Conservation (phyloP, 2,329 filamentous ascomycete species). For the Ceratocystis destructans region DNA sequence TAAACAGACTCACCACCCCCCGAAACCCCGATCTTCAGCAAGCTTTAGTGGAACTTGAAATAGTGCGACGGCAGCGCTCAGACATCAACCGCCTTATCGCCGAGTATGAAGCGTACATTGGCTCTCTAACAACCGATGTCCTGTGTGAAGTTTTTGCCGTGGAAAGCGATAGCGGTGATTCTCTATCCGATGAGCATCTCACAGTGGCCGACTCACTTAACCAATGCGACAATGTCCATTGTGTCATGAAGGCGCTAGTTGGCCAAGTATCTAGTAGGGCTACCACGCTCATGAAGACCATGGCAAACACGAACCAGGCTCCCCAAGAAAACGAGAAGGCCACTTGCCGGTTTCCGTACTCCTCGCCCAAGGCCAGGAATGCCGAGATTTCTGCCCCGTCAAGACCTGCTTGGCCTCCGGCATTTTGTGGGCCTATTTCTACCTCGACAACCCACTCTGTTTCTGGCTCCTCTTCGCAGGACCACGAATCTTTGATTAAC, state of each 20-base stretch:
- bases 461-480: background rate
- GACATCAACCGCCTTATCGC: conserved; percentile 12
- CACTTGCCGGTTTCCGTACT: conserved; percentile 16
- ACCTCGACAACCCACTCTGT: background rate
- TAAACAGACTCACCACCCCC: conserved; percentile 10
- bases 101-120: conserved; percentile 17
- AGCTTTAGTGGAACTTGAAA: conserved; percentile 16
- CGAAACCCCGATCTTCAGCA: conserved; percentile 15
- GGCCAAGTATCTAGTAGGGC: conserved; percentile 10
- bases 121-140: conserved; percentile 14
- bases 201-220: background rate
- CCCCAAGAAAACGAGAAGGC: background rate
- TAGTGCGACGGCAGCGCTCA: conserved; percentile 13
- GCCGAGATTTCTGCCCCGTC: background rate
- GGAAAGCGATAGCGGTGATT: background rate
- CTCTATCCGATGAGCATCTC: background rate
- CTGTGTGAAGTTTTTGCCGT: conserved; percentile 4
- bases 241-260: conserved; percentile 16
- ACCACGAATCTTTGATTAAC: conserved; percentile 9
- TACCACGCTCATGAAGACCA: conserved; percentile 9
- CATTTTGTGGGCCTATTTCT: conserved; percentile 8
- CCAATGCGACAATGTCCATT: conserved; percentile 13
- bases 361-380: background rate
- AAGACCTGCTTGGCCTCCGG: conserved; percentile 17
- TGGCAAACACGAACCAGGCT: background rate